phyloP scores from a whole-genome alignment of 768 basidiomycete species.

The Pulveroboletus sp. region DNA sequence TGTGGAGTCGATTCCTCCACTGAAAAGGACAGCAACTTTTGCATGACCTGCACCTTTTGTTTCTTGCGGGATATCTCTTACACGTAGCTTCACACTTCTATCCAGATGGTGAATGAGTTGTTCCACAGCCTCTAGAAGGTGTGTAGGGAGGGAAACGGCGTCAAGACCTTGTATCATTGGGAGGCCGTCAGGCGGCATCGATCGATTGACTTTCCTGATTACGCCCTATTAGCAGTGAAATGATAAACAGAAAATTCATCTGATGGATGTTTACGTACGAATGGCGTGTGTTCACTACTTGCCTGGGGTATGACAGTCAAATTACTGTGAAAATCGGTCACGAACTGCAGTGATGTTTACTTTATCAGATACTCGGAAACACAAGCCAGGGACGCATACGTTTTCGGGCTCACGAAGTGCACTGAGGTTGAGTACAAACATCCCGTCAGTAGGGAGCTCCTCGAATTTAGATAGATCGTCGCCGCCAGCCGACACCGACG shows the following conservation, averaged over 20 bases:
- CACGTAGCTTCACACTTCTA: constrained; percentile 61
- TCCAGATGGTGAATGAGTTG: constrained; percentile 52
- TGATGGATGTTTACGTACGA: constrained; percentile 17
- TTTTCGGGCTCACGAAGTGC: constrained; percentile 17
- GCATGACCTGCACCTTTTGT: constrained; percentile 36
- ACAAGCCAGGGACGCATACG: constrained; percentile 20
- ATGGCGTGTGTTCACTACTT: constrained; percentile 11
- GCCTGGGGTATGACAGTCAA: constrained; percentile 21
- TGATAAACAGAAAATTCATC: background rate
- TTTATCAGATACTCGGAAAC: background rate
- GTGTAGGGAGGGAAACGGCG: constrained; percentile 30
- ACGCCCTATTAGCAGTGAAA: constrained; percentile 35
- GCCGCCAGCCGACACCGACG: constrained; percentile 59
- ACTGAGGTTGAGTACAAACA: constrained; percentile 51
- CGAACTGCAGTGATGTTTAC: constrained; percentile 13
- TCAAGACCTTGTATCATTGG: constrained; percentile 26
- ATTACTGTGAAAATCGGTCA: constrained; percentile 16
- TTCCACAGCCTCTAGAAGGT: constrained; percentile 36
- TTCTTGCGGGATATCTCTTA: constrained; percentile 61
- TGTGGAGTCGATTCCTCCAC: constrained; percentile 94
- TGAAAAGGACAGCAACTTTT: constrained; percentile 83
- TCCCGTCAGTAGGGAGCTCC: constrained; percentile 55
- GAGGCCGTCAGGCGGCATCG: constrained; percentile 41
- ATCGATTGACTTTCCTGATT: constrained; percentile 42
- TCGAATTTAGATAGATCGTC: constrained; percentile 46